Conservation (phyloP, 371 early-diverging fungal species). For the Homolaphlyctis polyrhiza region DNA sequence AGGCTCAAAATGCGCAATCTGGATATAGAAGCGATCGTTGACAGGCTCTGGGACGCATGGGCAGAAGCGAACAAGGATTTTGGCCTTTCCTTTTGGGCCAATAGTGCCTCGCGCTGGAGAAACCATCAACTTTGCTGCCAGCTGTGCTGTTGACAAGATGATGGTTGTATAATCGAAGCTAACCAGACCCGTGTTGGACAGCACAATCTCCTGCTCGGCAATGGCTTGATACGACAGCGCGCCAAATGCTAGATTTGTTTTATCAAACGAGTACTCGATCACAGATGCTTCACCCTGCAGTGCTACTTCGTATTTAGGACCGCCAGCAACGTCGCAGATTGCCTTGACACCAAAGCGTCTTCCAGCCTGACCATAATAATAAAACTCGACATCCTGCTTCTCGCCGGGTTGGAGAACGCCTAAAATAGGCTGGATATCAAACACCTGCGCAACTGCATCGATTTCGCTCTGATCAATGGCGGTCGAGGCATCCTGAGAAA, state of each 20-base stretch:
- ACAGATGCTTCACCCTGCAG: conserved; percentile 38
- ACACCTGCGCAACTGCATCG: conserved; percentile 21
- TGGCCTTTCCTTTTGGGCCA: conserved; percentile 29
- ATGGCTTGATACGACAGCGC: conserved; percentile 38
- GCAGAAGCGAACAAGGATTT: conserved; percentile 36
- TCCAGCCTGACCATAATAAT: conserved; percentile 31
- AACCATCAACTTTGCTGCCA: conserved; percentile 32
- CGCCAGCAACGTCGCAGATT: conserved; percentile 45
- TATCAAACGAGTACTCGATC: conserved; percentile 33
- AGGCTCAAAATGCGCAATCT: conserved; percentile 47
- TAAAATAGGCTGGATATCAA: conserved; percentile 42
- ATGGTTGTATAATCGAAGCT: conserved; percentile 34
- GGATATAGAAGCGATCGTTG: conserved; percentile 38
- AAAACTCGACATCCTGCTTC: conserved; percentile 32
- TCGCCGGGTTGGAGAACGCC: conserved; percentile 39
- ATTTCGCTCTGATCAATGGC: not conserved
- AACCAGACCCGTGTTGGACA: conserved; percentile 42
- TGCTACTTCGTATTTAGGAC: conserved; percentile 45
- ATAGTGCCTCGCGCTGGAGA: conserved; percentile 33
- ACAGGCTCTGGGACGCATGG: conserved; percentile 35
- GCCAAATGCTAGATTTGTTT: conserved; percentile 30
- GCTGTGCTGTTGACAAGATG: conserved; percentile 17
- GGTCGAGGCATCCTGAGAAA: conserved; percentile 16
- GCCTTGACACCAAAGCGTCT: conserved; percentile 21
- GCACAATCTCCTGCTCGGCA: conserved; percentile 38